phyloP scores from a whole-genome alignment of 2,329 filamentous ascomycete species.

The Metarhizium humberi region DNA sequence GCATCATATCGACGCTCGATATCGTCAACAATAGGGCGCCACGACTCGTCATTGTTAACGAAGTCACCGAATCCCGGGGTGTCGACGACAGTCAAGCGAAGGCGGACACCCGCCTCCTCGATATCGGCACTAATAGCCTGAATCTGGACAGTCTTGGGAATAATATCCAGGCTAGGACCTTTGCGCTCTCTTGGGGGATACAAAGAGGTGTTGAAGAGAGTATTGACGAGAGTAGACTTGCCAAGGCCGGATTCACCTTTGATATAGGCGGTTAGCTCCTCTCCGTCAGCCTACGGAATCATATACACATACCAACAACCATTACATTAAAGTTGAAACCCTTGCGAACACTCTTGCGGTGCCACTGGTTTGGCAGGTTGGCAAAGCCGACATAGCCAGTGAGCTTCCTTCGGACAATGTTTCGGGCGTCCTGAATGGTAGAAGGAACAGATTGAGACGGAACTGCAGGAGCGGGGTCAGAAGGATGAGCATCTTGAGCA shows the following conservation, averaged over 20 bases:
- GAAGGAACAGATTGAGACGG: slow-evolving; percentile 29
- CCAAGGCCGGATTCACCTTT: slow-evolving; percentile 96
- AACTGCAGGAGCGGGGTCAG: slow-evolving; percentile 24
- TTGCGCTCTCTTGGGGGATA: slow-evolving; percentile 99
- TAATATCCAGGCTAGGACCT: slow-evolving; percentile 92
- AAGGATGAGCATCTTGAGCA: slow-evolving; percentile 22
- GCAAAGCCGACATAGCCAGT: slow-evolving; percentile 98
- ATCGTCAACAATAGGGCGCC: slow-evolving; percentile 98
- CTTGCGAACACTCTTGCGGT: slow-evolving; percentile 99
- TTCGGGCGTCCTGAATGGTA: slow-evolving; percentile 64
- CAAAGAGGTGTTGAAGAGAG: slow-evolving; percentile 97
- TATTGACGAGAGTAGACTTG: slow-evolving; percentile 99
- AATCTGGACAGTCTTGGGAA: slow-evolving; percentile 94
- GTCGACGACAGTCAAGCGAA: slow-evolving; percentile 93
- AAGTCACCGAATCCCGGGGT: slow-evolving; percentile 98
- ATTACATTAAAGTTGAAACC: slow-evolving; percentile 99
- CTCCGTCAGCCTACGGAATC: not conserved
- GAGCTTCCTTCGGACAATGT: slow-evolving; percentile 96
- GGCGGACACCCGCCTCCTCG: slow-evolving; percentile 94
- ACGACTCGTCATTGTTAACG: slow-evolving; percentile 99
- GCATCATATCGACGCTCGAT: slow-evolving; percentile 98
- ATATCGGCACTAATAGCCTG: slow-evolving; percentile 95
- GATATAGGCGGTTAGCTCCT: not conserved
- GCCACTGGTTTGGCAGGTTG: slow-evolving; percentile 99
- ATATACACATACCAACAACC: slow-evolving; percentile 82